phyloP scores from a whole-genome alignment of 2,329 filamentous ascomycete genomes.

The Scopulariopsis brevicaulis region DNA sequence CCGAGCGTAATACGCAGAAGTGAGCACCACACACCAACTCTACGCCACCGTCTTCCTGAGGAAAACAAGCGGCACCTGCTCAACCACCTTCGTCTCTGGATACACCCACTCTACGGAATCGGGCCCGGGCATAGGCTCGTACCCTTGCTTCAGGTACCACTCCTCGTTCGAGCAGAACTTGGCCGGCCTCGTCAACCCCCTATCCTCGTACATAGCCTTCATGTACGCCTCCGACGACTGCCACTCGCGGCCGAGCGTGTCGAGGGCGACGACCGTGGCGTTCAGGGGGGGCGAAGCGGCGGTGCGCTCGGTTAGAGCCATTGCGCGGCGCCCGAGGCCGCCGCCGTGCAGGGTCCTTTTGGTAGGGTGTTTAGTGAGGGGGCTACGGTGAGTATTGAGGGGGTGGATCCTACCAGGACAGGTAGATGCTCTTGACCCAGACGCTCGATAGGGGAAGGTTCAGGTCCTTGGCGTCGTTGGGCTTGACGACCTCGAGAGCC shows the following conservation, averaged over 20 bases:
- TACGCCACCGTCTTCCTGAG: background rate
- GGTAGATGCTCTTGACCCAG: background rate
- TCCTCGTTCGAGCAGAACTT: constrained; percentile 14
- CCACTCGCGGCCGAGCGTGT: background rate
- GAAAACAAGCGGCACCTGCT: background rate
- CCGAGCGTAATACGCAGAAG: too few species aligned
- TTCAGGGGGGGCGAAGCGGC: constrained; percentile 19
- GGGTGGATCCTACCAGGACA: background rate
- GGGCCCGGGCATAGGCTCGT: constrained; percentile 1
- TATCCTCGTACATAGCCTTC: constrained; percentile 14
- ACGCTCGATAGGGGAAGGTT: background rate
- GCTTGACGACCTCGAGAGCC: background rate
- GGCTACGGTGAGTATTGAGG: background rate
- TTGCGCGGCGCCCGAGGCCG: constrained; percentile 22
- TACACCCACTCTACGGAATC: background rate
- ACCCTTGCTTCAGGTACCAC: constrained; percentile 17
- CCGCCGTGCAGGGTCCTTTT: constrained; percentile 17
- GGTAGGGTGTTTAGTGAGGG: background rate
- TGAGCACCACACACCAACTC: too few species aligned
- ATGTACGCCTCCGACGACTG: background rate
- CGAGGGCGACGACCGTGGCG: constrained; percentile 9
- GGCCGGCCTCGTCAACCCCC: constrained; percentile 12
- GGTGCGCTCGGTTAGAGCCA: constrained; percentile 19
- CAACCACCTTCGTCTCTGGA: background rate
- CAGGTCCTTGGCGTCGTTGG: background rate